Conservation (phyloP, 768 basidiomycete genomes). For the Rhodotorula graminis region DNA sequence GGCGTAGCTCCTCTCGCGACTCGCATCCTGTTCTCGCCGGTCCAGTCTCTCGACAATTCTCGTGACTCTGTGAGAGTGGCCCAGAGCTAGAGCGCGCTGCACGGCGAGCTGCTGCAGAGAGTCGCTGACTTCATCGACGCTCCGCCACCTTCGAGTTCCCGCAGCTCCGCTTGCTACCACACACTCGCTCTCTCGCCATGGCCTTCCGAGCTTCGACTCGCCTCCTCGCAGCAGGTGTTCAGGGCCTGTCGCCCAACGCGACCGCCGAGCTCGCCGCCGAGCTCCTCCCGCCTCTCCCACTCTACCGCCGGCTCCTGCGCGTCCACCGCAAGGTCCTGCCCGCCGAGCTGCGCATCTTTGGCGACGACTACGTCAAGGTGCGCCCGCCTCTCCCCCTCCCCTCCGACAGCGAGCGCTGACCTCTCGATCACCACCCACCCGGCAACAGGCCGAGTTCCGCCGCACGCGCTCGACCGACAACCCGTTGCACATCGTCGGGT, state of each 20-base stretch:
- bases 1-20: not conserved
- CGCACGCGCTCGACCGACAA: conserved; percentile 73
- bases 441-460: conserved; percentile 65
- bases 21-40: not conserved
- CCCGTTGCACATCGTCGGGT: conserved; percentile 86
- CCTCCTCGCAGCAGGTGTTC: not conserved
- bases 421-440: not conserved
- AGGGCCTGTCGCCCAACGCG: conserved; percentile 1
- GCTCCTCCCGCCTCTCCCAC: conserved; percentile 41
- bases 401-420: not conserved
- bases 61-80: not conserved
- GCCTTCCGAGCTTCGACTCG: conserved; percentile 2
- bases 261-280: conserved; percentile 14
- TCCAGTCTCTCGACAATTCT: not conserved
- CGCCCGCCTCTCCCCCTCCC: not conserved
- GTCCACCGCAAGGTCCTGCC: conserved; percentile 65
- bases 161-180: not conserved
- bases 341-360: conserved; percentile 72
- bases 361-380: conserved; percentile 74
- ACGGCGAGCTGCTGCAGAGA: not conserved
- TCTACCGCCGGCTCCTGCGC: conserved; percentile 75
- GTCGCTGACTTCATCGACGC: not conserved
- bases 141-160: not conserved
- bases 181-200: not conserved
- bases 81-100: not conserved